phyloP scores from a whole-genome alignment of 75 land plant genomes.

The Ceratopteris richardii region DNA sequence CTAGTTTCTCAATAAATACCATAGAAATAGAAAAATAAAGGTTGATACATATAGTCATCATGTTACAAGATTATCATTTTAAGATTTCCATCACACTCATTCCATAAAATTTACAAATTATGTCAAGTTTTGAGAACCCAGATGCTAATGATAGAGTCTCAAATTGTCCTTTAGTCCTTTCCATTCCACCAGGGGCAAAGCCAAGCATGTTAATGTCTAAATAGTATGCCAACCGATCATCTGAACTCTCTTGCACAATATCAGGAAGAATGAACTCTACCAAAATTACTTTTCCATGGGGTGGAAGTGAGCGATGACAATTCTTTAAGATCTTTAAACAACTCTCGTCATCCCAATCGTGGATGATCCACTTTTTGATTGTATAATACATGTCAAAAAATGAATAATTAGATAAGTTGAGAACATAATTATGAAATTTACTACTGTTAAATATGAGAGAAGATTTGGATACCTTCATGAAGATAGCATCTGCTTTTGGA shows the following conservation, averaged over 20 bases:
- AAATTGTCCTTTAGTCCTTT: conserved; percentile 51
- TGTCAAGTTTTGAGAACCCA: conserved; percentile 42
- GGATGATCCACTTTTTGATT: conserved; percentile 68
- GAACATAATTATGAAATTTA: no score
- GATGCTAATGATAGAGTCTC: conserved; percentile 35
- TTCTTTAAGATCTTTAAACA: conserved; percentile 49
- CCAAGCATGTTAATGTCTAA: conserved; percentile 54
- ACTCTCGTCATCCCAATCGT: conserved; percentile 59
- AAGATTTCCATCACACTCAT: conserved; percentile 46
- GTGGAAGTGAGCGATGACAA: conserved; percentile 43
- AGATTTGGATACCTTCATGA: no score
- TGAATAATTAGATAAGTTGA: no score
- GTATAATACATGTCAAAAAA: no score
- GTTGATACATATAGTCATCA: no score
- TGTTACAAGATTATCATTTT: no score
- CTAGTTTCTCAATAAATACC: no score
- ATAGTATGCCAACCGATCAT: conserved; percentile 20
- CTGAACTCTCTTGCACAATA: no score
- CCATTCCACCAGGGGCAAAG: conserved; percentile 55
- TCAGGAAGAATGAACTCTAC: conserved; percentile 35
- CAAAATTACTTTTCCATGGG: conserved; percentile 47
- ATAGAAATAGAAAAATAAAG: no score
- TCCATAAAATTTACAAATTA: conserved; percentile 17
- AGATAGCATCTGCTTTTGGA: no score
- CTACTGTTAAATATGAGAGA: no score